phyloP scores from a whole-genome alignment of 495 filamentous ascomycete genomes.

The Ascobolus immersus region DNA sequence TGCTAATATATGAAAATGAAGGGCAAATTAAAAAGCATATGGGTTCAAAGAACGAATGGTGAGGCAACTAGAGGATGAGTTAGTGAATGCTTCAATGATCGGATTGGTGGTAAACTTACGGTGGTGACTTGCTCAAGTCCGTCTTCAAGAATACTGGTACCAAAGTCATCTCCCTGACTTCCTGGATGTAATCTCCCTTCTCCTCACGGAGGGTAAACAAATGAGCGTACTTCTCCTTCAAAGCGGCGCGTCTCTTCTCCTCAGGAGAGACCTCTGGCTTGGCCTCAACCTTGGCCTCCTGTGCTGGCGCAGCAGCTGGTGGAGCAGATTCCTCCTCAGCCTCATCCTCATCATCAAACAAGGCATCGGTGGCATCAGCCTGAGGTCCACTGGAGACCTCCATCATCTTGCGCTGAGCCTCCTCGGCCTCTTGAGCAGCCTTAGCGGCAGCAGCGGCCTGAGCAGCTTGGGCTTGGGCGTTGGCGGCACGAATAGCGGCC shows the following conservation, averaged over 20 bases:
- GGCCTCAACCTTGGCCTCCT: slow-evolving; percentile 46
- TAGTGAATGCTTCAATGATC: slow-evolving; percentile 14
- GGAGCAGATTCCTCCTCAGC: slow-evolving; percentile 89
- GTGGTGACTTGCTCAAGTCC: slow-evolving; percentile 92
- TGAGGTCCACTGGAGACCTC: slow-evolving; percentile 77
- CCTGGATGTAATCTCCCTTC: slow-evolving; percentile 87
- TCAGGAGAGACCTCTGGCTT: too few relatives aligned
- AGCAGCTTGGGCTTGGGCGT: slow-evolving; percentile 48
- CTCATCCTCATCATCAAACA: slow-evolving; percentile 87
- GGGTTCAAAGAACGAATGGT: slow-evolving; percentile 96
- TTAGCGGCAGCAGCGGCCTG: slow-evolving; percentile 58
- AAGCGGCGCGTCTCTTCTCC: too few relatives aligned
- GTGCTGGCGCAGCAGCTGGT: slow-evolving; percentile 48
- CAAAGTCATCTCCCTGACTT: slow-evolving; percentile 89
- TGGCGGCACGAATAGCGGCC: slow-evolving; percentile 36
- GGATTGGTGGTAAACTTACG: slow-evolving; percentile 35
- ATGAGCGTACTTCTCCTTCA: slow-evolving; percentile 89
- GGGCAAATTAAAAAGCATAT: slow-evolving; percentile 56
- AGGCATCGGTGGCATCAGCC: slow-evolving; percentile 67
- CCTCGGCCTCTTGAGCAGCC: slow-evolving; percentile 55
- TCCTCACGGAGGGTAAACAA: slow-evolving; percentile 77
- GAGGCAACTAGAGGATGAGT: slow-evolving; percentile 41
- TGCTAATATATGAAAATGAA: slow-evolving; percentile 4
- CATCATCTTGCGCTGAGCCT: slow-evolving; percentile 68
- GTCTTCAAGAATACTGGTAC: slow-evolving; percentile 95